Evolutionary conservation across 2,329 filamentous ascomycete genomes (phyloP).

Genomic region (Neoascochyta sp.): DNA sequence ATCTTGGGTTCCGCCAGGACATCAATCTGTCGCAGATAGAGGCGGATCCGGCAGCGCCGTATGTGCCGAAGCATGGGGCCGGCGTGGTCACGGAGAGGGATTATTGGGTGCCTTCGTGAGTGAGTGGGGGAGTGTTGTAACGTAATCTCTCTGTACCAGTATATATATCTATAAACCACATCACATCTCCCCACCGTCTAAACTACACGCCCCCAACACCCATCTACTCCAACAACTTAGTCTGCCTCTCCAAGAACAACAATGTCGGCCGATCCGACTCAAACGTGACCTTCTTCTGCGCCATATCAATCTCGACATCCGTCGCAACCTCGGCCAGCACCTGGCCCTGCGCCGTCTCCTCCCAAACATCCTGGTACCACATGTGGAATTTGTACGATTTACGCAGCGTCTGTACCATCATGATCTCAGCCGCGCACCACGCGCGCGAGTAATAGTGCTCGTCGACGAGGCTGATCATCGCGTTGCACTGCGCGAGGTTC

Average conservation of each 20-base stretch:
- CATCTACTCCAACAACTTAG: conserved; percentile 4
- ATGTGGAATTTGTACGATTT: conserved; percentile 31
- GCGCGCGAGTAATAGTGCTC: conserved; percentile 36
- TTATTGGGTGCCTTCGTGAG: neutral
- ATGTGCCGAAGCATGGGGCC: conserved; percentile 3
- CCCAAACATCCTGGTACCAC: conserved; percentile 28
- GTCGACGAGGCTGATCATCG: conserved; percentile 40
- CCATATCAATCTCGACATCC: conserved; percentile 9
- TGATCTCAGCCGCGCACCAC: conserved; percentile 41
- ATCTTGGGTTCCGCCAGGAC: conserved; percentile 24
- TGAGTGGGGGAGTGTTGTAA: too few relatives aligned
- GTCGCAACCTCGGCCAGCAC: conserved; percentile 4
- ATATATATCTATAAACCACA: too few relatives aligned
- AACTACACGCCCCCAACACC: too few relatives aligned
- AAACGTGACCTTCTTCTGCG: conserved; percentile 9
- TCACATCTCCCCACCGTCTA: too few relatives aligned
- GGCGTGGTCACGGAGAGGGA: neutral
- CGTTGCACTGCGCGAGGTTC: conserved; percentile 41
- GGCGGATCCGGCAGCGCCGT: conserved; percentile 1
- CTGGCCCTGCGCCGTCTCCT: conserved; percentile 1
- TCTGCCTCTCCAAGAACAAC: conserved; percentile 12
- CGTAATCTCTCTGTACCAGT: too few relatives aligned
- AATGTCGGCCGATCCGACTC: conserved; percentile 9
- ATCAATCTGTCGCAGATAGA: conserved; percentile 6
- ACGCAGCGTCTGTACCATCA: conserved; percentile 32